Conservation (phyloP, 805 yeast species). For the Ogataea sp. region DNA sequence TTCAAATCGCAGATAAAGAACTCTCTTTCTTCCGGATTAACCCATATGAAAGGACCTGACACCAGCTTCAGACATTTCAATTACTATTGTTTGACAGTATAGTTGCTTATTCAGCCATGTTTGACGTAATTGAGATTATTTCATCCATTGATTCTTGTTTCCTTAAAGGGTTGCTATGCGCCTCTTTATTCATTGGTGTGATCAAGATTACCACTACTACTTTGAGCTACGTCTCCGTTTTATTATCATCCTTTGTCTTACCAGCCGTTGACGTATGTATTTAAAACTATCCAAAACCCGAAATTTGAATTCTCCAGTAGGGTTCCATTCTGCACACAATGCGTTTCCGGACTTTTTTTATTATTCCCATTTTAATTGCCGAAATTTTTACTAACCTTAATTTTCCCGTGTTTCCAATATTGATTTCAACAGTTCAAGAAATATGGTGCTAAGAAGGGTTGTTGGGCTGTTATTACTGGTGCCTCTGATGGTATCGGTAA, state of each 20-base stretch:
- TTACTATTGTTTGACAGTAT: not conserved
- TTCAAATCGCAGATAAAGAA: too few species aligned
- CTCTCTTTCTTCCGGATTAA: too few species aligned
- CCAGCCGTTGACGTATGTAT: slow-evolving; percentile 40
- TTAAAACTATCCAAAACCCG: not conserved
- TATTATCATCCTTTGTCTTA: slow-evolving; percentile 55
- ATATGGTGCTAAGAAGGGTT: slow-evolving; percentile 69
- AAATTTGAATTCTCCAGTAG: too few species aligned
- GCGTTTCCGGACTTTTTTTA: too few species aligned
- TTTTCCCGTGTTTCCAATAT: not conserved
- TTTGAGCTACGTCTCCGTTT: slow-evolving; percentile 42
- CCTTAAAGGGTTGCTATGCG: slow-evolving; percentile 19
- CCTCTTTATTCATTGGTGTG: slow-evolving; percentile 53
- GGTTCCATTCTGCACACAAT: too few species aligned
- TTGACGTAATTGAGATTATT: not conserved
- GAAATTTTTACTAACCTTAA: not conserved
- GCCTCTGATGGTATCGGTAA: slow-evolving; percentile 98
- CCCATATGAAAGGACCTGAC: too few species aligned
- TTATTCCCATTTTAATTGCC: not conserved
- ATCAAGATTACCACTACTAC: slow-evolving; percentile 43
- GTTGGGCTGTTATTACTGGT: slow-evolving; percentile 96
- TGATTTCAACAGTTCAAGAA: slow-evolving; percentile 30
- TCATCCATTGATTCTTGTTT: not conserved
- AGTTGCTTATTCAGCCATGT: not conserved
- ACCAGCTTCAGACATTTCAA: too few species aligned